These are phyloP conservation scores for Mortierella hygrophila DNA, from an alignment of 192 early-diverging fungal species.

Conservation along the genomic window DNA sequence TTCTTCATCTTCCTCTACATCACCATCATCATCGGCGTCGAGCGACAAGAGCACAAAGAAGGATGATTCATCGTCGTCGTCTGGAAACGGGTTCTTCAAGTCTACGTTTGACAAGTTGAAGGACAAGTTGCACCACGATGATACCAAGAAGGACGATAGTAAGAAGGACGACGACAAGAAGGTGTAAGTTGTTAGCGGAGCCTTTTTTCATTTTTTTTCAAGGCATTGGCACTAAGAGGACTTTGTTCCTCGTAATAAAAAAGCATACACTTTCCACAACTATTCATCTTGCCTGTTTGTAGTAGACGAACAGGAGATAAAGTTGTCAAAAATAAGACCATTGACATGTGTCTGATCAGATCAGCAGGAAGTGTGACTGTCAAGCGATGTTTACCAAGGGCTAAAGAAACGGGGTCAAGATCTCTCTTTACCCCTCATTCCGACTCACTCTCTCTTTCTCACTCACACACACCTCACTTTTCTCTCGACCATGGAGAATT, in stretches of 20 bases:
- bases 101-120: constrained; percentile 69
- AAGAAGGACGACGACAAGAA: constrained; percentile 49
- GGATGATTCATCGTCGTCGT: constrained; percentile 22
- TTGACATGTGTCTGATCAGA: constrained; percentile 3
- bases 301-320: background rate
- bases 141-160: constrained; percentile 45
- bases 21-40: constrained; percentile 27
- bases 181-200: background rate
- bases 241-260: background rate
- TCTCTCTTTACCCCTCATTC: background rate
- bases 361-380: background rate
- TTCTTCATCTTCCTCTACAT: constrained; percentile 11
- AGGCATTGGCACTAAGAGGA: background rate
- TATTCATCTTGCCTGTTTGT: no score
- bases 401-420: background rate
- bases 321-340: background rate
- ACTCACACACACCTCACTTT: background rate
- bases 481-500: constrained; percentile 20
- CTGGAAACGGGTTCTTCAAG: constrained; percentile 67
- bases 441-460: background rate
- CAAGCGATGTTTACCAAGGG: background rate
- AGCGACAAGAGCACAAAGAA: constrained; percentile 23
- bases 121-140: constrained; percentile 63
- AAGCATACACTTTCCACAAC: background rate
- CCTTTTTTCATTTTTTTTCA: background rate